Evolutionary conservation across 2,329 filamentous ascomycete genomes (phyloP).

Genomic region (Sarocladium brachiariae): DNA sequence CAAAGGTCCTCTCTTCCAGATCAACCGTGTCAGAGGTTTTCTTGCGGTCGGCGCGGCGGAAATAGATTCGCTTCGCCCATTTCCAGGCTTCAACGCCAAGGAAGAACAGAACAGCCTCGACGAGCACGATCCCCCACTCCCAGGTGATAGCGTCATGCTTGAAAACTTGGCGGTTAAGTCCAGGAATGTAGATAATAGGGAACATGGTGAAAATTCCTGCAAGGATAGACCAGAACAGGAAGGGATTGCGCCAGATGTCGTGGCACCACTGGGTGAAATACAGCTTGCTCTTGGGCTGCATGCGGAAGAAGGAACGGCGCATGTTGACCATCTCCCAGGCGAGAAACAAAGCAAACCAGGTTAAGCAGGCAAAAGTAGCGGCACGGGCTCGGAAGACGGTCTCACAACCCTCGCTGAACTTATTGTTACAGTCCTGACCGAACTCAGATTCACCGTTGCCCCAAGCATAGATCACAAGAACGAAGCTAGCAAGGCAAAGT

Average conservation of each 20-base stretch:
- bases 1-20: conserved; percentile 33
- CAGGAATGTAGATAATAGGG: conserved; percentile 51
- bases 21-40: conserved; percentile 30
- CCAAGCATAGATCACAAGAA: conserved; percentile 58
- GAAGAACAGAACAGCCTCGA: conserved; percentile 49
- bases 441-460: conserved; percentile 53
- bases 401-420: conserved; percentile 47
- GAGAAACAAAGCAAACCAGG: conserved; percentile 69
- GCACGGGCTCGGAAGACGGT: conserved; percentile 64
- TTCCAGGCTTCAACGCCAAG: conserved; percentile 53
- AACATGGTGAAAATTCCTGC: conserved; percentile 42
- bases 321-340: conserved; percentile 74
- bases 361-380: conserved; percentile 67
- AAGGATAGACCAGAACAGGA: conserved; percentile 59
- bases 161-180: conserved; percentile 52
- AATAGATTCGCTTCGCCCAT: conserved; percentile 44
- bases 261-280: conserved; percentile 60
- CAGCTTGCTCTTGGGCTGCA: conserved; percentile 55
- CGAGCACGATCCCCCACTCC: conserved; percentile 57
- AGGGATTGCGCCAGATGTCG: conserved; percentile 66
- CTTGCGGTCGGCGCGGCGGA: conserved; percentile 22
- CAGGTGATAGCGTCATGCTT: conserved; percentile 54
- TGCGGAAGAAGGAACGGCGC: conserved; percentile 67
- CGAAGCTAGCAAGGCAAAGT: conserved; percentile 56
- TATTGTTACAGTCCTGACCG: conserved; percentile 53